Base-by-base conservation (phyloP, 2,329 filamentous ascomycete species). In the Diaporthe sp. region DNA sequence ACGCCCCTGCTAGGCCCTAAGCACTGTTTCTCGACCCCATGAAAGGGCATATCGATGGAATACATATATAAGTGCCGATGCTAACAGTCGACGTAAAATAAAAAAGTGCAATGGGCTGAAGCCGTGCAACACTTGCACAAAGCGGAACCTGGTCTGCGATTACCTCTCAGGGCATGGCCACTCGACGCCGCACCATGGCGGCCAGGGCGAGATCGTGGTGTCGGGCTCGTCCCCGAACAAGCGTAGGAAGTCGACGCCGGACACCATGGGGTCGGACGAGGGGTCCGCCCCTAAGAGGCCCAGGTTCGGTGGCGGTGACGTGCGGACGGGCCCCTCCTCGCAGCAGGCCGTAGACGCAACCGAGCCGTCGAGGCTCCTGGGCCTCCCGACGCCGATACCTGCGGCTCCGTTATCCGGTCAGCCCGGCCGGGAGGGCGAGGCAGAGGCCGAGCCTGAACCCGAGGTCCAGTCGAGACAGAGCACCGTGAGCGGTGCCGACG, bases 91-190 rank as follows among this genome's bases (percentile, higher is more conserved):
- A 68, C 37, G 72, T 70, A 53, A 37, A 67, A 75, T 9, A 10
- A n/a, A n/a, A 73, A 76, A 92, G 90, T 92, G 90, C 82, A 90
- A 92, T 82, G 90, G 90, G 37, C 80, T 86, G 63, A 86, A 85
- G 71, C 90, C 90, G 51, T 93, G 91, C 82, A 87, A 86, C 75
- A 90, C 88, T 34, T 93, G 91, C 82, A 83, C 85, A 60, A 92
- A 90, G 83, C 87, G 89, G 81, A 84, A 80, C 28, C 81, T 88
- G 73, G 80, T 78, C 5, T 90, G 88, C 78, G 79, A 82, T 39
- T 90, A 89, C 79, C 83, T 82, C n/a, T n/a, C 73, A 22, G 60
- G 78, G 39, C 77, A 72, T 68, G 81, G 78, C 49, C 81, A 79
- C 71, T 79, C 71, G 67, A 42, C 72, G 12, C 47, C 22, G 5